A percentile compares a stretch with the other conserved stretches of the same genome.
These are phyloP conservation scores for Guadua angustifolia DNA, from an alignment of 176 grass and related monocot genomes.

Conservation along the genomic window DNA sequence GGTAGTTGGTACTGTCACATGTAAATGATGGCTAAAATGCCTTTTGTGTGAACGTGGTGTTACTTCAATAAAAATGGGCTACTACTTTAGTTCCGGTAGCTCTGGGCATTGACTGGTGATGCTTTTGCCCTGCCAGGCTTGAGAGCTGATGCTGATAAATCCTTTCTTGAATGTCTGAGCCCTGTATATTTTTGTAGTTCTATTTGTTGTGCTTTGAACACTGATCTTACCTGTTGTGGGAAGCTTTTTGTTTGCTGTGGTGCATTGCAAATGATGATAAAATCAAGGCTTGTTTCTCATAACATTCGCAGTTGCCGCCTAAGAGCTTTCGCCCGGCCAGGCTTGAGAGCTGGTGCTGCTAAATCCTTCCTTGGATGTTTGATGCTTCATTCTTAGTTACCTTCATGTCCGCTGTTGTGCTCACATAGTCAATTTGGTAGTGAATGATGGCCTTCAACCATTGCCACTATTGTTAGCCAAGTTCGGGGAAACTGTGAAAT, in stretches of 20 bases:
- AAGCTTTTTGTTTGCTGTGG: not conserved
- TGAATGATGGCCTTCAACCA: too few species aligned
- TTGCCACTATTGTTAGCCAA: too few species aligned
- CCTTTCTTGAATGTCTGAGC: conserved; percentile 69
- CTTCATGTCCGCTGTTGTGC: too few species aligned
- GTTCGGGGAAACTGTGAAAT: too few species aligned
- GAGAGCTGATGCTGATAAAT: conserved; percentile 57
- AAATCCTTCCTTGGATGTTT: conserved; percentile 71
- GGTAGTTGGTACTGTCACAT: too few species aligned
- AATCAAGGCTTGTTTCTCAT: conserved; percentile 65
- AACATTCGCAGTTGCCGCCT: conserved; percentile 68
- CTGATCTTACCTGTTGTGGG: not conserved
- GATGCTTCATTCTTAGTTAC: too few species aligned
- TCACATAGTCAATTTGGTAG: too few species aligned
- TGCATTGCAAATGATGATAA: conserved; percentile 36
- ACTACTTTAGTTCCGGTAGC: too few species aligned
- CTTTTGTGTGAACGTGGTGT: too few species aligned
- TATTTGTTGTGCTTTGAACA: not conserved
- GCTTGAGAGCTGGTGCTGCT: conserved; percentile 68
- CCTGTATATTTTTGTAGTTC: not conserved
- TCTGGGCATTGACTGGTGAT: conserved; percentile 58
- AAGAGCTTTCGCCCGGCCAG: conserved; percentile 63
- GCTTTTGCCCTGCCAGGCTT: conserved; percentile 61
- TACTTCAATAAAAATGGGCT: too few species aligned
- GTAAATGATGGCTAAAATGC: too few species aligned